Base-by-base conservation (phyloP, 148 eudicot species). In the Nyssa sinensis region DNA sequence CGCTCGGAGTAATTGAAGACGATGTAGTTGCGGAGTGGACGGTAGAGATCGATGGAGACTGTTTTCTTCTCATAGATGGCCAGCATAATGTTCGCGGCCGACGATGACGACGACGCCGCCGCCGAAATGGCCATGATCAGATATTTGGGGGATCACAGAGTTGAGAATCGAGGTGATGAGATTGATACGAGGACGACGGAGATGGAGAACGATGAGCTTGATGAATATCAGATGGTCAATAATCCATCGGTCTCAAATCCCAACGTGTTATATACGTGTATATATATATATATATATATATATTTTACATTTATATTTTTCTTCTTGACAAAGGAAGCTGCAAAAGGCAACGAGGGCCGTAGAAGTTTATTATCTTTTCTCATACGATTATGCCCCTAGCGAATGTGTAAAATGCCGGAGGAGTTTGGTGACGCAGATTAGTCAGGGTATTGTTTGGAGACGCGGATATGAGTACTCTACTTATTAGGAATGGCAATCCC, bases 31-130 rank as follows among this genome's bases (percentile, higher is more conserved):
- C 98, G 96, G 0, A 95, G 72, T 4, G 98, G 98, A 17, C 98
- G 91, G 81, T 92, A 95, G 60, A 95, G 81, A 57, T 95, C 98
- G 69, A 88, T 35, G 1, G 89, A 0, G 62, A 59, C 80, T 3
- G 98, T 84, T 35, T 95, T 95, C 85, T 95, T 95, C 85, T 92
- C 97, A 84, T 71, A 55, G 83, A 95, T 86, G 35, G 96, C 90
- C 16, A 95, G 85, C 96, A 92, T 89, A 77, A 85, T 75, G 79
- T 88, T 87, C 5, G 90, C 72, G 25, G 87, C 60, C 57, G 94
- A 70, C 47, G 92, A 63, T 12, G 90, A 76, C 6, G 85, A 78
- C 64, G 85, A 77, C 66, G 90, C 25, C 49, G 96, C 62, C 3
- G 92, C 34, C 74, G 97, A n/a, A n/a, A n/a, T n/a, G n/a, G n/a